A percentile compares a stretch with the other conserved stretches of the same genome.
Evolutionary conservation across 2,329 filamentous ascomycete genomes (phyloP).

Genomic region (Botrytis tulipae): DNA sequence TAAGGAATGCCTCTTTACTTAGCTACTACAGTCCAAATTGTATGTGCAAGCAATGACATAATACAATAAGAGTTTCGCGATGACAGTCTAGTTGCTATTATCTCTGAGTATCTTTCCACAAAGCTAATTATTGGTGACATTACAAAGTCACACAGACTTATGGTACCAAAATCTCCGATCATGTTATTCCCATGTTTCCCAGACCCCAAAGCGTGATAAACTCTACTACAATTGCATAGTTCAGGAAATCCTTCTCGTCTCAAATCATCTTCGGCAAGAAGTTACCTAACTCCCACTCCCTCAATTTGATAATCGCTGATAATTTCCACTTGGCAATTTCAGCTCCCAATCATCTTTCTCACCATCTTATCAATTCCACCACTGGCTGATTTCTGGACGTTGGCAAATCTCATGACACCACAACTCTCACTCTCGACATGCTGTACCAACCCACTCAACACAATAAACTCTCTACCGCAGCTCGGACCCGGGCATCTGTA

Average conservation of each 20-base stretch:
- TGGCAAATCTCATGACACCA: conserved; percentile 31
- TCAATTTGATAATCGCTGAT: background rate
- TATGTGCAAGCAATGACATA: background rate
- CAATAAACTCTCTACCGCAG: conserved; percentile 28
- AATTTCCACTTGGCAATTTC: background rate
- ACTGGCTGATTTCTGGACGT: conserved; percentile 26
- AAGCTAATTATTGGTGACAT: background rate
- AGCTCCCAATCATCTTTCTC: conserved; percentile 38
- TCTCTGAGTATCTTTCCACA: background rate
- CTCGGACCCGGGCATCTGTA: conserved; percentile 28
- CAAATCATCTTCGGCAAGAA: background rate
- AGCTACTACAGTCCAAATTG: background rate
- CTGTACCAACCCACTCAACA: conserved; percentile 30
- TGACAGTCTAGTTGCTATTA: background rate
- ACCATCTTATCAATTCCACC: conserved; percentile 30
- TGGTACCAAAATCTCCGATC: background rate
- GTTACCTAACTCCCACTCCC: rapidly evolving
- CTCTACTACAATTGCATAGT: background rate
- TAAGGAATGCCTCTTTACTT: no score
- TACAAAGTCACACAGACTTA: background rate
- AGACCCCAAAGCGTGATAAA: background rate
- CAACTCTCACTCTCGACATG: conserved; percentile 36
- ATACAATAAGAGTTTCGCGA: no score
- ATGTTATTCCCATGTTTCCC: background rate
- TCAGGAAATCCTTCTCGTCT: background rate